Percentiles rank a stretch among this genome's conserved stretches.
Evolutionary conservation across 768 basidiomycete species (phyloP).

Genomic region (Tricholoma furcatifolium): DNA sequence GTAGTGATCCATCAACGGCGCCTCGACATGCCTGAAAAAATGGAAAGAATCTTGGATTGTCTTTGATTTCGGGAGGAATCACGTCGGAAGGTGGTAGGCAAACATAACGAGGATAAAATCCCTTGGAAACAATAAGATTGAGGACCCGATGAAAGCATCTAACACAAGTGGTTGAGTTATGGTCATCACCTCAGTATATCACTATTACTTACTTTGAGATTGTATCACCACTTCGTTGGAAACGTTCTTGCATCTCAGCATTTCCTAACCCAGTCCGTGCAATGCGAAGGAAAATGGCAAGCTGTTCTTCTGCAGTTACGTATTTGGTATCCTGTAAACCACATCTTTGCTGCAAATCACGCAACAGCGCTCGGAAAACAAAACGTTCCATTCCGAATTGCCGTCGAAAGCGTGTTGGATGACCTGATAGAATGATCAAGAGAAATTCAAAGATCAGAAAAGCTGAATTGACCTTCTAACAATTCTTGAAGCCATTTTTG

Average conservation of each 20-base stretch:
- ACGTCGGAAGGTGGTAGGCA: conserved; percentile 6
- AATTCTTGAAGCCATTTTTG: conserved; percentile 21
- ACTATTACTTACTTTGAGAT: conserved; percentile 28
- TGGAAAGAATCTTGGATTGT: conserved; percentile 31
- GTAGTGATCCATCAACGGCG: conserved; percentile 34
- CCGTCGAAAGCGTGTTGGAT: conserved; percentile 21
- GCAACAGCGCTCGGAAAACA: conserved; percentile 22
- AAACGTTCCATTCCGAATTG: conserved; percentile 25
- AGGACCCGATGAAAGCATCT: conserved; percentile 22
- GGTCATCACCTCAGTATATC: neutral
- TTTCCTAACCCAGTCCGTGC: conserved; percentile 25
- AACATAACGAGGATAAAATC: conserved; percentile 9
- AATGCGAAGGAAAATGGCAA: conserved; percentile 36
- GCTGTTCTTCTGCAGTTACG: conserved; percentile 32
- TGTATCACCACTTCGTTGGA: conserved; percentile 36
- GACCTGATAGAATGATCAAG: conserved; percentile 8
- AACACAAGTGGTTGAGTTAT: neutral
- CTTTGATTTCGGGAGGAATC: conserved; percentile 20
- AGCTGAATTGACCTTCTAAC: conserved; percentile 7
- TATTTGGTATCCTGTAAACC: conserved; percentile 20
- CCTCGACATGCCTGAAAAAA: conserved; percentile 29
- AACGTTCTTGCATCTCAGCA: conserved; percentile 30
- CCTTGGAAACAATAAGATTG: conserved; percentile 9
- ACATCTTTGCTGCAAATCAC: conserved; percentile 16
- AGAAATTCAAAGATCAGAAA: too few relatives aligned